Base-by-base conservation (phyloP, 768 basidiomycete species). In the Mycena albidolilacea region DNA sequence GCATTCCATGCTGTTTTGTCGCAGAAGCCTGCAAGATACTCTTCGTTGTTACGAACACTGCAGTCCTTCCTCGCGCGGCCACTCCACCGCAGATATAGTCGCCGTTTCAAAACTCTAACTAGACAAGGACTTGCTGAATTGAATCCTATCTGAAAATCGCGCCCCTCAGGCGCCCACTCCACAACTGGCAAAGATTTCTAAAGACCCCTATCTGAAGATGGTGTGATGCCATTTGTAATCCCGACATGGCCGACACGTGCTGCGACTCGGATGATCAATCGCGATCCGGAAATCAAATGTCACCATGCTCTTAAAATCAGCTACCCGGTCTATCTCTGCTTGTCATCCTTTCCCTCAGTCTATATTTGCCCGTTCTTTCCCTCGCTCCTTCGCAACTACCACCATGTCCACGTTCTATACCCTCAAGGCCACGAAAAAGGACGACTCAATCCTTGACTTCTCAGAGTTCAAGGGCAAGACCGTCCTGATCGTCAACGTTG, bases 401-500 rank as follows among this genome's bases (percentile, higher is more conserved):
- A 83, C 85, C 70, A 80, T 79, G 67, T 77, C 85, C 30, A 78
- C 84, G 14, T 95, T 95, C 82, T 90, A 95, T 81, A 87, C 87
- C 60, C 86, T 95, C 77, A 92, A 92, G 78, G 90, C 92, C 21
- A 89, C 90, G 48, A 82, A 88, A 38, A 92, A 93, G 0, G 84
- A 84, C 46, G 87, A 85, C 38, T 84, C 90, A 73, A 79, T 81
- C 10, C 93, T 86, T 70, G 87, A 91, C 72, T 95, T 95, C 75
- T 85, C 87, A 8, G 84, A 93, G 67, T 82, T 95, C 74, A 91
- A 91, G 79, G 94, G 92, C 52, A 95, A 94, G 81, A 90, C 91
- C 19, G 92, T 94, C 48, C 86, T 95, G 50, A 85, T 96, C 69
- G 93, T 95, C 65, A 96, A 95, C 78, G 87, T 89, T 64, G 94